A percentile compares a stretch with the other conserved stretches of the same genome.
phyloP scores from a whole-genome alignment of 805 yeast species.

The Saturnispora dispora region DNA sequence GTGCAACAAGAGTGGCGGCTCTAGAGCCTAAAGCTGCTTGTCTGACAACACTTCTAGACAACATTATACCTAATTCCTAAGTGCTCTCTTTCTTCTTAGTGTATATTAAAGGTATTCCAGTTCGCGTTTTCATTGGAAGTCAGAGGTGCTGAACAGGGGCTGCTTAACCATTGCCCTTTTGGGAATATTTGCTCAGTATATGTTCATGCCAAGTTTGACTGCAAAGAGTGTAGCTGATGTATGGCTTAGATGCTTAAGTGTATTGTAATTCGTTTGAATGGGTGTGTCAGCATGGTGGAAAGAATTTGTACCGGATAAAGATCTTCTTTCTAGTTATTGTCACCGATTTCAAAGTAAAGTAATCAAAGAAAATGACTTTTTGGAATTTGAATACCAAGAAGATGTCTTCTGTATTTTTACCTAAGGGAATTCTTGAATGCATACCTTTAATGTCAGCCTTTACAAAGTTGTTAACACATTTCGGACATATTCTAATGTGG shows the following conservation, averaged over 20 bases:
- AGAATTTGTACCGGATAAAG: too few relatives aligned
- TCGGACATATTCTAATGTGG: neutral
- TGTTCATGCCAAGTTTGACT: too few relatives aligned
- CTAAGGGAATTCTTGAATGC: neutral
- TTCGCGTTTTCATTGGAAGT: constrained; percentile 7
- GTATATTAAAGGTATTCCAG: neutral
- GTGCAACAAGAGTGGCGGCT: constrained; percentile 35
- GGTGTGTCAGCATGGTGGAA: too few relatives aligned
- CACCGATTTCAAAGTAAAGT: too few relatives aligned
- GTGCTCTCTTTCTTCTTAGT: neutral
- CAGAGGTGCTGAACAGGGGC: constrained; percentile 1
- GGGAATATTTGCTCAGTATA: neutral
- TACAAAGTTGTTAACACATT: neutral
- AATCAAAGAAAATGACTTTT: too few relatives aligned
- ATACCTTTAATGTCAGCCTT: neutral
- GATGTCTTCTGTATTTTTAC: too few relatives aligned
- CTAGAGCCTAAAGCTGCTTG: constrained; percentile 25
- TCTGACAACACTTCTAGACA: constrained; percentile 25
- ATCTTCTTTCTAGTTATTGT: too few relatives aligned
- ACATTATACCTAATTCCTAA: constrained; percentile 4
- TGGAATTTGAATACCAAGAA: too few relatives aligned
- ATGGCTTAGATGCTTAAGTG: too few relatives aligned
- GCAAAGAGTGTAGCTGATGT: too few relatives aligned
- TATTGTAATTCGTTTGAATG: too few relatives aligned
- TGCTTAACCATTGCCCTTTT: constrained; percentile 5